phyloP scores from a whole-genome alignment of 2,329 filamentous ascomycete species.

The Ceratocystis smalleyi region DNA sequence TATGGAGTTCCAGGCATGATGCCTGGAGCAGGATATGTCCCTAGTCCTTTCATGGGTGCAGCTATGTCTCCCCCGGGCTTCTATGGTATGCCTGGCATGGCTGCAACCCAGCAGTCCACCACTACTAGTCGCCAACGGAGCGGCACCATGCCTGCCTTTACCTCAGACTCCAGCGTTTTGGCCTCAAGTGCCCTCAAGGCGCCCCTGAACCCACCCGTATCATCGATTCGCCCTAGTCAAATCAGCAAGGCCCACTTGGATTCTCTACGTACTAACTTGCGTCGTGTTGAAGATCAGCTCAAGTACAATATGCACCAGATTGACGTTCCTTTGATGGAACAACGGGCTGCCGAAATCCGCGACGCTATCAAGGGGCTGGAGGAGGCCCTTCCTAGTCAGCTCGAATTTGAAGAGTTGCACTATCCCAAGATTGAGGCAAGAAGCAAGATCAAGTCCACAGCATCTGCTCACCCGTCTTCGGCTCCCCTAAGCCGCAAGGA shows the following conservation, averaged over 20 bases:
- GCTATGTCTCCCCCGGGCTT: constrained; percentile 7
- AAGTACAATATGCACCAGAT: constrained; percentile 48
- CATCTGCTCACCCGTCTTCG: neutral
- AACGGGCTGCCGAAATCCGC: constrained; percentile 29
- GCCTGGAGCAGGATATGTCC: constrained; percentile 8
- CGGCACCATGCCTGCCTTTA: neutral
- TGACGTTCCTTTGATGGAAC: constrained; percentile 37
- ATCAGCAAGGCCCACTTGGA: constrained; percentile 44
- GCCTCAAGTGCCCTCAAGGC: constrained; percentile 10
- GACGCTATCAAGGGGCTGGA: constrained; percentile 37
- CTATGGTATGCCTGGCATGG: constrained; percentile 6
- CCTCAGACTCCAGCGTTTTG: neutral
- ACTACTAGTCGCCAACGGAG: constrained; percentile 7
- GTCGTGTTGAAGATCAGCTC: constrained; percentile 38
- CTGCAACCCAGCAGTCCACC: neutral
- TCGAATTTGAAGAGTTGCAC: constrained; percentile 30
- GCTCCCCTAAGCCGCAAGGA: constrained; percentile 13
- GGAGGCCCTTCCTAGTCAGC: constrained; percentile 29
- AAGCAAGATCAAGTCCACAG: constrained; percentile 17
- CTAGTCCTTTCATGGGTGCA: constrained; percentile 12
- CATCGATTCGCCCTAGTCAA: constrained; percentile 46
- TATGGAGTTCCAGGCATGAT: constrained; percentile 13
- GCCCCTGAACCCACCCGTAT: constrained; percentile 31
- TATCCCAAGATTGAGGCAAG: constrained; percentile 26
- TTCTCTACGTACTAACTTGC: constrained; percentile 33